phyloP scores from a whole-genome alignment of 768 basidiomycete genomes.

The Rickenella mellea region DNA sequence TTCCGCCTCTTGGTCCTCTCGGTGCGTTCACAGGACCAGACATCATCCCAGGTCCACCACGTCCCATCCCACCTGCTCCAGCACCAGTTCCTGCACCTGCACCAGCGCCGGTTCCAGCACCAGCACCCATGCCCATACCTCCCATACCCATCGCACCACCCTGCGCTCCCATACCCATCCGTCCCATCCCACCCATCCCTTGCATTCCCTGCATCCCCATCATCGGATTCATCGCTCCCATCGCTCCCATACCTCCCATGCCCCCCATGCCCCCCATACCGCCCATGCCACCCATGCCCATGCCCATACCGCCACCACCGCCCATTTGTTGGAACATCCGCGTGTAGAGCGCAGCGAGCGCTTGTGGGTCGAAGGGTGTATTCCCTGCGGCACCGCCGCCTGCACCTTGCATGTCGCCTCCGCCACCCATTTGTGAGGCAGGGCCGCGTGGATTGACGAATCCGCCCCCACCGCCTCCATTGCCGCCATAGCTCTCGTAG shows the following conservation, averaged over 20 bases:
- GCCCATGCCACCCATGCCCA: conserved; percentile 25
- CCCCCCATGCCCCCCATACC: conserved; percentile 25
- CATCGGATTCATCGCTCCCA: conserved; percentile 34
- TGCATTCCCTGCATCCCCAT: conserved; percentile 21
- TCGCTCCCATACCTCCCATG: conserved; percentile 21
- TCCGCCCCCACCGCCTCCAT: conserved; percentile 10
- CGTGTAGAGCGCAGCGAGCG: conserved; percentile 86
- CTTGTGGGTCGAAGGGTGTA: conserved; percentile 83
- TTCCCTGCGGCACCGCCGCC: conserved; percentile 27
- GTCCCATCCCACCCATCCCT: conserved; percentile 15
- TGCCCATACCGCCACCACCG: conserved; percentile 26
- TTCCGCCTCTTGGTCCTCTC: conserved; percentile 38
- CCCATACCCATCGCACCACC: conserved; percentile 36
- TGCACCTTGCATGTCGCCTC: conserved; percentile 27
- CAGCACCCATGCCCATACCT: conserved; percentile 27
- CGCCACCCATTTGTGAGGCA: conserved; percentile 11
- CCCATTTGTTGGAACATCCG: conserved; percentile 88
- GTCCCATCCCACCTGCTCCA: conserved; percentile 29
- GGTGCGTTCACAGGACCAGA: conserved; percentile 49
- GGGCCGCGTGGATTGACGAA: conserved; percentile 17
- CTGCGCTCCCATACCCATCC: conserved; percentile 18
- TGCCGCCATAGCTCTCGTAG: too few relatives aligned
- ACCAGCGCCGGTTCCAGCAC: conserved; percentile 28
- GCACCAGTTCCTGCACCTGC: conserved; percentile 24
- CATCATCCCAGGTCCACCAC: conserved; percentile 8